These are phyloP conservation scores for Nannizzia gypsea DNA, from an alignment of 2,329 filamentous ascomycete genomes.

Conservation along the genomic window DNA sequence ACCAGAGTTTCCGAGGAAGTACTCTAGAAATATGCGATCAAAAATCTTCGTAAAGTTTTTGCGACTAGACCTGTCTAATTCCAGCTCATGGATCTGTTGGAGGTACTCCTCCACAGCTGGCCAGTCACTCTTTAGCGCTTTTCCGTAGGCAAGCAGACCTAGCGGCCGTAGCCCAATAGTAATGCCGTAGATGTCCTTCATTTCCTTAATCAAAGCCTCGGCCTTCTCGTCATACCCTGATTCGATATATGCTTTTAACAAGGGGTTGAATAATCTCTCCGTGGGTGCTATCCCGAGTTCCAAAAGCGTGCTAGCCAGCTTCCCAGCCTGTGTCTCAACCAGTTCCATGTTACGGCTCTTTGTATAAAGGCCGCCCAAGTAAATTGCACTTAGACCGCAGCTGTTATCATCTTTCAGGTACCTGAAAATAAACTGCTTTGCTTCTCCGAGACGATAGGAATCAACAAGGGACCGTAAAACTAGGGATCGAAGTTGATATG, in stretches of 20 bases:
- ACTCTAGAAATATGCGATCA: conserved; percentile 33
- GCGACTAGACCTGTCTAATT: conserved; percentile 19
- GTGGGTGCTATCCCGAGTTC: conserved; percentile 24
- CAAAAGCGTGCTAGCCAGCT: conserved; percentile 20
- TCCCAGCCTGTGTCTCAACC: conserved; percentile 25
- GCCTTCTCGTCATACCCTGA: conserved; percentile 27
- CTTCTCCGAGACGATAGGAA: conserved; percentile 26
- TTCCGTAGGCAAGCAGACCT: conserved; percentile 27
- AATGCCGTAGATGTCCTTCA: conserved; percentile 23
- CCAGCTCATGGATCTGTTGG: conserved; percentile 26
- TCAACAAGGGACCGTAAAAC: conserved; percentile 29
- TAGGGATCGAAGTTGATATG: conserved; percentile 24
- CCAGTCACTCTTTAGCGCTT: conserved; percentile 31
- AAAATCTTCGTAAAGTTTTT: conserved; percentile 24
- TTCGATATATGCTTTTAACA: conserved; percentile 31
- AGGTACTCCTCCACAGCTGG: conserved; percentile 29
- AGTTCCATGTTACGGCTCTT: conserved; percentile 29
- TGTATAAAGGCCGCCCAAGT: conserved; percentile 29
- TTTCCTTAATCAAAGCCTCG: conserved; percentile 26
- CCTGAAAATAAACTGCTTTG: conserved; percentile 27
- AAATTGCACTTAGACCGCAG: conserved; percentile 28
- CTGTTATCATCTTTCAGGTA: conserved; percentile 24
- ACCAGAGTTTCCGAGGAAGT: conserved; percentile 28
- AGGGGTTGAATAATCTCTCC: conserved; percentile 30
- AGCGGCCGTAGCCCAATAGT: conserved; percentile 25